These are phyloP conservation scores for Cryptococcus deneoformans DNA, from an alignment of 1,284 basidiomycete genomes.

Conservation along the genomic window DNA sequence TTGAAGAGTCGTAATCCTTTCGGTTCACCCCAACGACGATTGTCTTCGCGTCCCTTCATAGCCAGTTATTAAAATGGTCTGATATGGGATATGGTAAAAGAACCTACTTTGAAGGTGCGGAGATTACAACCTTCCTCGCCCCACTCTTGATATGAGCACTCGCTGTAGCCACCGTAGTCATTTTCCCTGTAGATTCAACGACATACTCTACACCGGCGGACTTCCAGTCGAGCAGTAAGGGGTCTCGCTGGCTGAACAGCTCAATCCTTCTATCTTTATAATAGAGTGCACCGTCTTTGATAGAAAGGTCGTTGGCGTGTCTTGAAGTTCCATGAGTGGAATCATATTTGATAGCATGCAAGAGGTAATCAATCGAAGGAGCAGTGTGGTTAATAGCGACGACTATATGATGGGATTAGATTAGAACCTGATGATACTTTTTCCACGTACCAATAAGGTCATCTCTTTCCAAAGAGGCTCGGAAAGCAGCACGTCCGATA, in stretches of 20 bases:
- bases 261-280: conserved; percentile 45
- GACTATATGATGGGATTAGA: conserved; percentile 35
- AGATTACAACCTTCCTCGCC: conserved; percentile 51
- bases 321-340: conserved; percentile 45
- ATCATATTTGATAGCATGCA: conserved; percentile 47
- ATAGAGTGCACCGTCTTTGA: conserved; percentile 34
- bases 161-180: conserved; percentile 44
- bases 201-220: conserved; percentile 46
- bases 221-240: conserved; percentile 45
- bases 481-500: conserved; percentile 41
- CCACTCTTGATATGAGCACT: conserved; percentile 42
- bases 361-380: conserved; percentile 42
- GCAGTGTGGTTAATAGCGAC: conserved; percentile 52
- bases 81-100: neutral
- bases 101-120: conserved; percentile 47
- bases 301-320: conserved; percentile 29
- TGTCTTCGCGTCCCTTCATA: conserved; percentile 1
- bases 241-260: conserved; percentile 47
- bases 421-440: too few species aligned
- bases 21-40: conserved; percentile 51
- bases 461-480: neutral
- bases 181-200: conserved; percentile 48
- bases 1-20: conserved; percentile 23
- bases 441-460: neutral
- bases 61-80: neutral